Evolutionary conservation across 805 yeast species (phyloP).

Genomic region (Wickerhamiella kurtzmanii): DNA sequence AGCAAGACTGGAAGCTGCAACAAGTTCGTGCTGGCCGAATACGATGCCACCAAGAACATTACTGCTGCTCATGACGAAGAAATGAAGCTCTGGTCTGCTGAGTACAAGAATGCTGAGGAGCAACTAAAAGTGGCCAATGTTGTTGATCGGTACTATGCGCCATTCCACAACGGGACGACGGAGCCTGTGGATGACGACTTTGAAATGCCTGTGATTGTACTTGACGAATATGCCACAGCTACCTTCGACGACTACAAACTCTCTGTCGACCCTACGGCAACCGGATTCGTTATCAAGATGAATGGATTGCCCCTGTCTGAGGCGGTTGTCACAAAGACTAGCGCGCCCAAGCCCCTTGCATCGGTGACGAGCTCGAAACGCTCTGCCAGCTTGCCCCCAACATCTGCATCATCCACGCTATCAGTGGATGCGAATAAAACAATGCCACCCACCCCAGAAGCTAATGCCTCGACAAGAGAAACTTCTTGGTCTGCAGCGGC

Average conservation of each 20-base stretch:
- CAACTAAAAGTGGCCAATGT: background rate
- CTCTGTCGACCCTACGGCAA: background rate
- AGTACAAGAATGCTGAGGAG: background rate
- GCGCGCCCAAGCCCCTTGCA: too few relatives aligned
- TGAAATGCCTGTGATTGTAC: background rate
- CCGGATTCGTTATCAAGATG: too few relatives aligned
- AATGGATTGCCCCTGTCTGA: too few relatives aligned
- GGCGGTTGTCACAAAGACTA: too few relatives aligned
- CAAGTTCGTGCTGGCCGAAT: constrained; percentile 3
- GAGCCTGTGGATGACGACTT: background rate
- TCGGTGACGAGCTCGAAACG: too few relatives aligned
- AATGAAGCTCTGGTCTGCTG: background rate
- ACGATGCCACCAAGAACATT: constrained; percentile 2
- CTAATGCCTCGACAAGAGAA: too few relatives aligned
- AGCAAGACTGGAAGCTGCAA: constrained; percentile 10
- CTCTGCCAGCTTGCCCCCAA: too few relatives aligned
- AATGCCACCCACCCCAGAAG: too few relatives aligned
- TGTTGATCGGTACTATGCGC: background rate
- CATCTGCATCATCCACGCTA: too few relatives aligned
- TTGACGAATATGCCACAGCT: background rate
- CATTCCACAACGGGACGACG: background rate
- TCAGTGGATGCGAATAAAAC: too few relatives aligned
- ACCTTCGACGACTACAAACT: background rate
- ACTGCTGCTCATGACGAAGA: constrained; percentile 3
- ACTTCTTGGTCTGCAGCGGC: too few relatives aligned